Base-by-base conservation (phyloP, 1,284 basidiomycete genomes). In the Apiotrichum siamense region DNA sequence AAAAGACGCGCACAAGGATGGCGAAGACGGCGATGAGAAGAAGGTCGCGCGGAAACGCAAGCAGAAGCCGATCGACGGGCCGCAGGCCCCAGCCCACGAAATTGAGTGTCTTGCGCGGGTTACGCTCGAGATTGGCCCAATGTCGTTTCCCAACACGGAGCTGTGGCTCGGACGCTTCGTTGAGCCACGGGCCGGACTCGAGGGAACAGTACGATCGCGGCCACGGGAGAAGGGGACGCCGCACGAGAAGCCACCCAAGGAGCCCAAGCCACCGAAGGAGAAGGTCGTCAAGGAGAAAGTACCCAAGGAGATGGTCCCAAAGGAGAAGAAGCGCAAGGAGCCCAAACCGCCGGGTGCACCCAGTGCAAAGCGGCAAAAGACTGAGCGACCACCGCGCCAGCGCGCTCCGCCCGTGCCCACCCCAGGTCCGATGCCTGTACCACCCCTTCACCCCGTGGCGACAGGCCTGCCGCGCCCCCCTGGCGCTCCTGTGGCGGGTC, bases 111-210 rank as follows among this genome's bases (percentile, higher is more conserved):
- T 72, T 33, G 61, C 64, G 1, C 52, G 70, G 11, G 63, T 65
- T 3, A 69, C 62, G 3, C 47, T 72, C 10, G 52, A 64, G 11
- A 55, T 72, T 13, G 70, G 70, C 24, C 65, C 69, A 1, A 61
- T 72, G 26, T 62, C 61, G 12, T 72, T 62, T 44, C 66, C 65
- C 5, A 63, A 60, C 27, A 69, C 67, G 3, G 69, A 70, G 49
- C 55, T 72, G 5, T 72, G 70, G 70, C 54, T 71, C 15, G 70
- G 67, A 3, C 49, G 62, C n/a, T 72, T 72, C 46, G 69, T 72
- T 4, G 61, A 64, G 38, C 64, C 65, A 4, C 49, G 64, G 24
- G 36, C 44, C 9, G 49, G 53, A 5, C 35, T 40, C 1, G 44
- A 39, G 1, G 49, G 46, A 1, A 54, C 52, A 15, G 57, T 33